phyloP scores from a whole-genome alignment of 805 yeast species.

The Cyberlindnera veronae region DNA sequence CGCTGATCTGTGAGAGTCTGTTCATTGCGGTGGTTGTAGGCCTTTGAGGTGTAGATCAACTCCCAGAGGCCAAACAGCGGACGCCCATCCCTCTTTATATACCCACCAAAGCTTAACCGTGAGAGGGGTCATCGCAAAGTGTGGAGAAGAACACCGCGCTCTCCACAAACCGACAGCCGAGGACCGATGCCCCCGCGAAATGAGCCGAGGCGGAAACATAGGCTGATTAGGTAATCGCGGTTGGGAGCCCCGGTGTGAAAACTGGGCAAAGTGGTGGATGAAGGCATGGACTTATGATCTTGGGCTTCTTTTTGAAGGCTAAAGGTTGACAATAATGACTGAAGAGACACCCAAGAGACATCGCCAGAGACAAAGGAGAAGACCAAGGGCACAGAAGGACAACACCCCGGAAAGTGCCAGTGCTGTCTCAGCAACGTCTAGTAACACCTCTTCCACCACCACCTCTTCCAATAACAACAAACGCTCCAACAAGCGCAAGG shows the following conservation, averaged over 20 bases:
- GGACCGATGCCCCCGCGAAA: too few species aligned
- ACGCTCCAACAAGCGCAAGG: background rate
- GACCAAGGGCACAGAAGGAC: background rate
- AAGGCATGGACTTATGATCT: background rate
- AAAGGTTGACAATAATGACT: background rate
- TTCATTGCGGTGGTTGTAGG: too few species aligned
- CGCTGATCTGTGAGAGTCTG: constrained; percentile 34
- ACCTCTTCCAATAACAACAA: background rate
- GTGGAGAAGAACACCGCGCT: too few species aligned
- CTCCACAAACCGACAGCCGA: too few species aligned
- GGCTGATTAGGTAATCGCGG: too few species aligned
- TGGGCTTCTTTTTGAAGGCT: background rate
- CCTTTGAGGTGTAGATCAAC: too few species aligned
- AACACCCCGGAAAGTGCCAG: background rate
- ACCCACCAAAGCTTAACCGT: too few species aligned
- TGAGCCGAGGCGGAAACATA: too few species aligned
- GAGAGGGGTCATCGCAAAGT: too few species aligned
- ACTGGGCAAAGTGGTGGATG: background rate
- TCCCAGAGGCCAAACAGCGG: too few species aligned
- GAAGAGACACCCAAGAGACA: background rate
- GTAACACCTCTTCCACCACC: background rate
- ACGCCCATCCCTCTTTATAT: too few species aligned
- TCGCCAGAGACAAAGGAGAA: background rate
- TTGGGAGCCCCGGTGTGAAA: background rate
- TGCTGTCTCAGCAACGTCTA: background rate